Evolutionary conservation across 1,284 basidiomycete species (phyloP).

Genomic region (Cerioporus squamosus): DNA sequence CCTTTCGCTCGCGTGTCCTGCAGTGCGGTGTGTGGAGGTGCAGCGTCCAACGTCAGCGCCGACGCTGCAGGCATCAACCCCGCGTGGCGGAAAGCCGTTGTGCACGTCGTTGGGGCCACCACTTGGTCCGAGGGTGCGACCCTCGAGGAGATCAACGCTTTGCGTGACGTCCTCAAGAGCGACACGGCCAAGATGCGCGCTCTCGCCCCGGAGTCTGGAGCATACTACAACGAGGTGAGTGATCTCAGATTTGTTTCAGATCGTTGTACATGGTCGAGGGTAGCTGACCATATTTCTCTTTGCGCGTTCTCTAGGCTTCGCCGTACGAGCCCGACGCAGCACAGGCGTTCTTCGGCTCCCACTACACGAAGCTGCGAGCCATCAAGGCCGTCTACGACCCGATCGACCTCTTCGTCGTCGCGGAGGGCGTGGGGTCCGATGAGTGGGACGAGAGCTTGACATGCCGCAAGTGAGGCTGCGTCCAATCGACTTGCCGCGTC

Average conservation of each 20-base stretch:
- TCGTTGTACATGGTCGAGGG: too few relatives aligned
- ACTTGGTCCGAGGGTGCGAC: slow-evolving; percentile 39
- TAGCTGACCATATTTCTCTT: not conserved
- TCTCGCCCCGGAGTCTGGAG: slow-evolving; percentile 37
- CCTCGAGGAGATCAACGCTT: slow-evolving; percentile 27
- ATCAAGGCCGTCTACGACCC: slow-evolving; percentile 53
- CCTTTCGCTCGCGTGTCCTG: not conserved
- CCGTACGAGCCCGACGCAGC: slow-evolving; percentile 42
- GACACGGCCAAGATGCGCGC: slow-evolving; percentile 28
- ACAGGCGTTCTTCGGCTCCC: slow-evolving; percentile 47
- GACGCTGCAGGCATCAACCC: slow-evolving; percentile 46
- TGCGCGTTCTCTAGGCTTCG: slow-evolving; percentile 40
- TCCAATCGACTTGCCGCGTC: too few relatives aligned
- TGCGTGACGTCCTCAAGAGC: slow-evolving; percentile 31
- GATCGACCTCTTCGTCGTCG: slow-evolving; percentile 46
- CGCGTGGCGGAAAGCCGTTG: slow-evolving; percentile 45
- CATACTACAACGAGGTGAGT: slow-evolving; percentile 49
- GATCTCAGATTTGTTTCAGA: not conserved
- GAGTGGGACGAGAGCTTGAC: slow-evolving; percentile 35
- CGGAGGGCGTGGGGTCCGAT: slow-evolving; percentile 49
- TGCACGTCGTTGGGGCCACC: slow-evolving; percentile 28
- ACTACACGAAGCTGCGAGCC: slow-evolving; percentile 42
- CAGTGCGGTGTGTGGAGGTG: slow-evolving; percentile 38
- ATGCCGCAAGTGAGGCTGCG: slow-evolving; percentile 21
- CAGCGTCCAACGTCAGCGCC: slow-evolving; percentile 39